Base-by-base conservation (phyloP, 495 filamentous ascomycete species). In the Polyplosphaeria fusca region DNA sequence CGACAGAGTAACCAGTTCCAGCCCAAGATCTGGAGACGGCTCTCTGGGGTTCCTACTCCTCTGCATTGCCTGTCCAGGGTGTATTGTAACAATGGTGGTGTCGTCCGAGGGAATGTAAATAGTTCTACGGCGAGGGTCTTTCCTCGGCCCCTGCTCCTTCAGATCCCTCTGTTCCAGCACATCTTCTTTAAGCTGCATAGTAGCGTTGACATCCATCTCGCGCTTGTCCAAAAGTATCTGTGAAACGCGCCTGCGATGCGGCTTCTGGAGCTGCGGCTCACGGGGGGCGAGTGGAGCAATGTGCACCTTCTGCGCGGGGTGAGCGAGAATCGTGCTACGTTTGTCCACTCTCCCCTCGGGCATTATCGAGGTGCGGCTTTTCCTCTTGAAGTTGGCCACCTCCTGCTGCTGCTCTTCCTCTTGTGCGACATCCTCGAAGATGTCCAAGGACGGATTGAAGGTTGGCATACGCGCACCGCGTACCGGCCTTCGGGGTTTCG, bases 101-200 rank as follows among this genome's bases (percentile, higher is more conserved):
- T 73, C 72, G 18, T 74, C 72, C 0, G 71, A 68, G 13, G 73
- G 73, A 18, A 74, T 64, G 44, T 71, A 74, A 19, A 76, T 74
- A 2, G 73, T 76, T 39, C 70, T 61, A 40, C 73, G 57, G 3
- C 73, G 63, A 12, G 72, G 69, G 19, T 72, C 60, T 49, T 72
- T 73, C 59, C 55, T 58, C 11, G 68, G 52, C 3, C 46, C 58
- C n/a, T 52, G 44, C 38, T 52, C 52, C 52, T 40, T 52, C 45
- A 49, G 32, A 39, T 61, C 57, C 30, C 47, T 45, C 40, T 35
- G 49, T 30, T 65, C 58, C 9, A 58, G 22, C 13, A 55, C 20
- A n/a, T 59, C 45, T 14, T 64, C 47, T 16, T 58, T 52, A 25
- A 60, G 28, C 12, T 41, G 51, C 3, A 61, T 26, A 19, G 64